These are phyloP conservation scores for Parascedosporium putredinis DNA, from an alignment of 2,329 filamentous ascomycete genomes.

Conservation along the genomic window DNA sequence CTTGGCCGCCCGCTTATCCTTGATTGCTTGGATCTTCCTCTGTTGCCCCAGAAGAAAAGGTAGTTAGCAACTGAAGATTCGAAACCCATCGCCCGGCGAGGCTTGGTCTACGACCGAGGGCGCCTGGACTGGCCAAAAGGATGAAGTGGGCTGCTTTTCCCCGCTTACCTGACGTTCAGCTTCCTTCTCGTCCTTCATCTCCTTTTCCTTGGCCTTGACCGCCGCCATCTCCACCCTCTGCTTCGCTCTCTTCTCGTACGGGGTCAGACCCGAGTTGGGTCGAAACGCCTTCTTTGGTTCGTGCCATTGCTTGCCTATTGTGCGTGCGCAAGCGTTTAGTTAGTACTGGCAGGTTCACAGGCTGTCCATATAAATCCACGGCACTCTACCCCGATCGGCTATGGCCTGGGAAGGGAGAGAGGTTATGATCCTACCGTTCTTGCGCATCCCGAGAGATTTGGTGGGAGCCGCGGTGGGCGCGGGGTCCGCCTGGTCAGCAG, in stretches of 20 bases:
- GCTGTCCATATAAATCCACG: no score
- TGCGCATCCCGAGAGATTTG: slow-evolving; percentile 57
- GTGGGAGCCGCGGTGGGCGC: slow-evolving; percentile 23
- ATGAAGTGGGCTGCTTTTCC: no score
- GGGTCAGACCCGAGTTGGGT: slow-evolving; percentile 63
- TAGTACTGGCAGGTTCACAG: no score
- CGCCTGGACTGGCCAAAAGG: no score
- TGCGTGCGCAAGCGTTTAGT: no score
- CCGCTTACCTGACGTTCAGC: slow-evolving; percentile 66
- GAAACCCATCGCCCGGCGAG: no score
- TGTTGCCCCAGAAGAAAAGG: slow-evolving; percentile 28
- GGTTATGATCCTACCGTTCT: slow-evolving; percentile 55
- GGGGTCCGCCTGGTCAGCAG: slow-evolving; percentile 18
- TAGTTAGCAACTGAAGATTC: no score
- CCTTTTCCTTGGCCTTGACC: slow-evolving; percentile 88
- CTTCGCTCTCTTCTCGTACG: slow-evolving; percentile 67
- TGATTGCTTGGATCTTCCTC: slow-evolving; percentile 69
- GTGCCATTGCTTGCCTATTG: slow-evolving; percentile 89
- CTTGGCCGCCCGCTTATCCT: slow-evolving; percentile 77
- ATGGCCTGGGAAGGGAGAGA: neutral
- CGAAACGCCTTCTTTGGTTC: slow-evolving; percentile 74
- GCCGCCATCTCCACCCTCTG: slow-evolving; percentile 59
- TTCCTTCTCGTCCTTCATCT: slow-evolving; percentile 94
- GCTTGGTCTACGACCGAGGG: neutral
- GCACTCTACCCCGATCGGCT: no score